Evolutionary conservation across 208 protist species (phyloP), one percentile per base, ranked within the genome.

Genomic region (Herpetomonas tarakana): DNA sequence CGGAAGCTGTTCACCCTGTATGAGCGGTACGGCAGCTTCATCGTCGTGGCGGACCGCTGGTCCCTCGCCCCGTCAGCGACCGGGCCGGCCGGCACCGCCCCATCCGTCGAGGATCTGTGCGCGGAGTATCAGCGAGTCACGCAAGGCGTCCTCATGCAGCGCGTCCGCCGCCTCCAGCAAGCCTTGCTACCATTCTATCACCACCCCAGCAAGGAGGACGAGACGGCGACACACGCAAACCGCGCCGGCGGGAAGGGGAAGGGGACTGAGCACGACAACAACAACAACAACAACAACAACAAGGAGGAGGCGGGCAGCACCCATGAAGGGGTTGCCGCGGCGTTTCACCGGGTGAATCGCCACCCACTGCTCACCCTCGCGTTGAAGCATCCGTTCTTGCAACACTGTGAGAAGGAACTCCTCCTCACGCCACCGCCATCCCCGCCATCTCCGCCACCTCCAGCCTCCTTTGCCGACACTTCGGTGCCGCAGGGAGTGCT

Each of bases 41-140:
- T 81, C 6, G 65, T 91, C 19, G 60, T 82, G 18, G 71, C 55
- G 6, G 84, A 91, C 39, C 73, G 84, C 1, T 91, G 84, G 81
- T 27, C 25, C 11, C n/a, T 25, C 11, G 7, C 30, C 9, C 44
- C 35, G 14, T 41, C 35, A 41, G 9, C 9, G 35, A 41, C 35
- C 9, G 35, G 6, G 35, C 9, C 35, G 14, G 6, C 9, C 14
- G 35, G 14, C 9, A 41, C 35, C 9, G 35, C 35, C 35, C 68
- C 68, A 28, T 30, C 65, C 1, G 67, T 78, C 49, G 72, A 71
- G 47, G 62, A 65, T 21, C 24, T 54, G 12, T 73, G 61, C 11
- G 55, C 53, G 30, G 61, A 78, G 47, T 78, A 78, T 58, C 47
- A 58, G 24, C 67, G 62, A 30, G 60, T 78, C 3, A 62, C 58